These are phyloP conservation scores for Tieghemostelium lacteum DNA, from an alignment of 78 protist species.

Conservation along the genomic window DNA sequence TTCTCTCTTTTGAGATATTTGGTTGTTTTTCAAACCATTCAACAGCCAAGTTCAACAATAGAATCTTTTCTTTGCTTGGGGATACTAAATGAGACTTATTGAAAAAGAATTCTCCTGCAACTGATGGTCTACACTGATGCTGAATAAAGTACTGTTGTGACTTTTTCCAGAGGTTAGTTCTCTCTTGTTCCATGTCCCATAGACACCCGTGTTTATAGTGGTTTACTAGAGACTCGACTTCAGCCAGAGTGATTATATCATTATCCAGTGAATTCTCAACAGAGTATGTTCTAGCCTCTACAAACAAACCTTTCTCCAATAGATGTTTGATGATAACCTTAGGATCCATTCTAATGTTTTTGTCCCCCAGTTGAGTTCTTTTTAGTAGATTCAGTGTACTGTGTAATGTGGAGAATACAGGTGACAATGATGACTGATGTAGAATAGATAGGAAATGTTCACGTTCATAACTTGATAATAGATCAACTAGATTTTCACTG, in stretches of 20 bases:
- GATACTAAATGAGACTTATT: slow-evolving; percentile 4
- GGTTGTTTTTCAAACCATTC: slow-evolving; percentile 57
- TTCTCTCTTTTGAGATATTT: background rate
- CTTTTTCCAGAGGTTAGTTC: slow-evolving; percentile 78
- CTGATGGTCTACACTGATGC: slow-evolving; percentile 37
- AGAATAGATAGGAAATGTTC: slow-evolving; percentile 52
- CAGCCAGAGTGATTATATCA: slow-evolving; percentile 34
- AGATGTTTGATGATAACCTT: slow-evolving; percentile 40
- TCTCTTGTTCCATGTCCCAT: slow-evolving; percentile 72
- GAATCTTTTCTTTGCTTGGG: slow-evolving; percentile 40
- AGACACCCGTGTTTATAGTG: slow-evolving; percentile 72
- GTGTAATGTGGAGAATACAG: slow-evolving; percentile 36
- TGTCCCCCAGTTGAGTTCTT: slow-evolving; percentile 38
- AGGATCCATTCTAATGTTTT: slow-evolving; percentile 59
- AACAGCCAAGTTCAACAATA: slow-evolving; percentile 5
- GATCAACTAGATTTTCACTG: slow-evolving; percentile 31
- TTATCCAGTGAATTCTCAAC: slow-evolving; percentile 35
- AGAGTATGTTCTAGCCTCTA: slow-evolving; percentile 52
- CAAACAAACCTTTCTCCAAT: slow-evolving; percentile 40
- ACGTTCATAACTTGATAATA: slow-evolving; percentile 34
- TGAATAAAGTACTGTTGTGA: slow-evolving; percentile 60
- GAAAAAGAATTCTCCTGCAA: slow-evolving; percentile 51
- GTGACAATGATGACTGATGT: slow-evolving; percentile 8
- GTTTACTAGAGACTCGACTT: slow-evolving; percentile 36
- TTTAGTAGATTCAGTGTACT: slow-evolving; percentile 39